Evolutionary conservation across 495 filamentous ascomycete genomes (phyloP), one percentile per base, ranked within the genome.

Genomic region (Parathielavia hyrcaniae): DNA sequence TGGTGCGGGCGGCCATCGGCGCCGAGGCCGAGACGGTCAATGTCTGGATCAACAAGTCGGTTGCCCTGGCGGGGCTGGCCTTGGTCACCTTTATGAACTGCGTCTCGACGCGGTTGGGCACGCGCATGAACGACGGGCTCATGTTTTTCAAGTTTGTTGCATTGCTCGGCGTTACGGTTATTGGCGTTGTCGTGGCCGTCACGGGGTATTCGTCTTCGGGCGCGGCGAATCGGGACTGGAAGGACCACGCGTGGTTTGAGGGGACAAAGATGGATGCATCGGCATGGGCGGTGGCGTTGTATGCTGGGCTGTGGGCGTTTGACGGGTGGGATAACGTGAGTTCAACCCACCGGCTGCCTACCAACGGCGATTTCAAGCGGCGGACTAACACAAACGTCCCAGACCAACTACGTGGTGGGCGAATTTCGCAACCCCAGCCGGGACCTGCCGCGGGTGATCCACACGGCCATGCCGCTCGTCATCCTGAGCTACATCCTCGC

Each of bases 321-420:
- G 93, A 98, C 66, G 93, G 93, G 19, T 98, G 93, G 93, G 93
- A 98, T 68, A 98, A 98, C 71, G 91, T 93, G 72, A 75, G 87
- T 77, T 60, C 57, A 10, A n/a, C n/a, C 12, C 55, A 43, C 20
- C 36, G 41, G 1, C 40, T 44, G 34, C 13, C 12, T n/a, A 39
- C n/a, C 9, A 13, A 13, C 35, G n/a, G n/a, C n/a, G n/a, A n/a
- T n/a, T 6, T 19, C 22, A n/a, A 20, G 46, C 47, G 46, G 41
- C 53, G 26, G 45, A 64, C 66, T 59, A 53, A 53, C 45, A 17
- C 45, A 17, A 23, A 19, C 39, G 39, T 48, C 13, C 11, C 62
- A 95, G 90, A 92, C 92, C 58, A 98, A 97, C 73, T 97, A 96
- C 68, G 93, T 98, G 13, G 87, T 91, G 0, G 93, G 90, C 61